Conservation (phyloP, 768 basidiomycete genomes). For the Imleria badia region DNA sequence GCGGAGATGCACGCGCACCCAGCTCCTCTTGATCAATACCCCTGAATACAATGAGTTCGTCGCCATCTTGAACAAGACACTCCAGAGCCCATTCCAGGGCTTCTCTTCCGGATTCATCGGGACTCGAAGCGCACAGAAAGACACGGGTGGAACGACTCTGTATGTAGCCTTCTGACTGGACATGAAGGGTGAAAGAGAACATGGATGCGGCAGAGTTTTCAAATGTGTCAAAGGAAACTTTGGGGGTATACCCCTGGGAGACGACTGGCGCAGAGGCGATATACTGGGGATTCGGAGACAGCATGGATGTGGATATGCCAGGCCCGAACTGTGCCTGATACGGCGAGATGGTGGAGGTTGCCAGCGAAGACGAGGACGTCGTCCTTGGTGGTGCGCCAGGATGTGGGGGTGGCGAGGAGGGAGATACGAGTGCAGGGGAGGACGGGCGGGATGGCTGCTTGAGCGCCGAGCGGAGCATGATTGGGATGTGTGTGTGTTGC, state of each 20-base stretch:
- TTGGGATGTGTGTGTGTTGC: slow-evolving; percentile 12
- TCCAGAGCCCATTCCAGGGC: slow-evolving; percentile 94
- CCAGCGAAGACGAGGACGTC: slow-evolving; percentile 17
- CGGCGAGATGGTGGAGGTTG: slow-evolving; percentile 23
- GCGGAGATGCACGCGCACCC: slow-evolving; percentile 42
- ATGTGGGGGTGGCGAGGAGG: slow-evolving; percentile 28
- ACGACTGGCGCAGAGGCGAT: slow-evolving; percentile 16
- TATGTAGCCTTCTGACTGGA: slow-evolving; percentile 79
- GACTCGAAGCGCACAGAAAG: slow-evolving; percentile 85
- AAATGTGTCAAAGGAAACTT: slow-evolving; percentile 84
- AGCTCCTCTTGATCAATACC: slow-evolving; percentile 87
- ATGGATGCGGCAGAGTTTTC: slow-evolving; percentile 78
- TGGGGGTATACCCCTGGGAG: slow-evolving; percentile 36
- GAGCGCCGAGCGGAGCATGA: slow-evolving; percentile 52
- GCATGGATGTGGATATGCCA: slow-evolving; percentile 13
- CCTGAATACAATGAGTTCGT: slow-evolving; percentile 89
- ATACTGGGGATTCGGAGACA: slow-evolving; percentile 19
- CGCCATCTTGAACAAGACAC: slow-evolving; percentile 79
- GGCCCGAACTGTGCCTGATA: slow-evolving; percentile 14
- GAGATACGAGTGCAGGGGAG: slow-evolving; percentile 10
- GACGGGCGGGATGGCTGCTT: slow-evolving; percentile 41
- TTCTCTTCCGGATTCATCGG: slow-evolving; percentile 84
- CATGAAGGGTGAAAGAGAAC: slow-evolving; percentile 86
- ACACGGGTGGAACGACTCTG: slow-evolving; percentile 77
- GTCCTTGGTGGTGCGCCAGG: slow-evolving; percentile 15